Evolutionary conservation across 2,329 filamentous ascomycete genomes (phyloP).

Genomic region (Fusarium torreyae): DNA sequence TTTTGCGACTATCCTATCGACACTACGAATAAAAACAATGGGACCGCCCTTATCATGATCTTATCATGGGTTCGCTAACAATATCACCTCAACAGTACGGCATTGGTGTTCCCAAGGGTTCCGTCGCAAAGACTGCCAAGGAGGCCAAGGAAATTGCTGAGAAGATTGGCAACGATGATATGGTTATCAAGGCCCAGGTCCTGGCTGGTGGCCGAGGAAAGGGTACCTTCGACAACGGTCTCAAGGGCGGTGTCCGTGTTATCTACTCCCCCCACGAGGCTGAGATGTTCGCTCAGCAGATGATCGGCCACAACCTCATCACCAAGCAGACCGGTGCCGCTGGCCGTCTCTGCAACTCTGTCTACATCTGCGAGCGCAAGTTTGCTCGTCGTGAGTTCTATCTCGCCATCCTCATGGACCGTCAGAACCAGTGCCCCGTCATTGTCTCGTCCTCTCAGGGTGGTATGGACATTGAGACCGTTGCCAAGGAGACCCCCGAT

Average conservation of each 20-base stretch:
- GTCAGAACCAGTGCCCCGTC: constrained; percentile 88
- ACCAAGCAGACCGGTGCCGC: constrained; percentile 98
- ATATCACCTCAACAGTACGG: constrained; percentile 78
- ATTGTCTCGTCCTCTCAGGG: constrained; percentile 98
- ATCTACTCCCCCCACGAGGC: constrained; percentile 98
- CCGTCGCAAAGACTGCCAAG: constrained; percentile 84
- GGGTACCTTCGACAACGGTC: constrained; percentile 96
- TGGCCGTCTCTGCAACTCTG: constrained; percentile 94
- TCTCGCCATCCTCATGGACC: constrained; percentile 98
- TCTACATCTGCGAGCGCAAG: constrained; percentile 99
- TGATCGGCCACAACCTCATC: constrained; percentile 99
- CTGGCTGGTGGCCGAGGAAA: constrained; percentile 98
- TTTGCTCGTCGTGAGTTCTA: constrained; percentile 99
- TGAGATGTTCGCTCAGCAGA: constrained; percentile 98
- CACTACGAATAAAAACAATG: constrained; percentile 28
- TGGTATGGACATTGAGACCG: constrained; percentile 98
- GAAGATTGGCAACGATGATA: constrained; percentile 92
- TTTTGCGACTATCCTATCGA: constrained; percentile 28
- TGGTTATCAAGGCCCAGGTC: constrained; percentile 99
- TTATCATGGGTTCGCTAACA: constrained; percentile 38
- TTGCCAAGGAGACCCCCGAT: constrained; percentile 97
- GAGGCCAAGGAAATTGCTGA: constrained; percentile 95
- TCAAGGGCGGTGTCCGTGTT: constrained; percentile 98
- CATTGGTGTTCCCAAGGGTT: constrained; percentile 90
- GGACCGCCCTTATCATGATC: constrained; percentile 19